phyloP scores from a whole-genome alignment of 2,329 filamentous ascomycete species.

The Monilinia fructicola region DNA sequence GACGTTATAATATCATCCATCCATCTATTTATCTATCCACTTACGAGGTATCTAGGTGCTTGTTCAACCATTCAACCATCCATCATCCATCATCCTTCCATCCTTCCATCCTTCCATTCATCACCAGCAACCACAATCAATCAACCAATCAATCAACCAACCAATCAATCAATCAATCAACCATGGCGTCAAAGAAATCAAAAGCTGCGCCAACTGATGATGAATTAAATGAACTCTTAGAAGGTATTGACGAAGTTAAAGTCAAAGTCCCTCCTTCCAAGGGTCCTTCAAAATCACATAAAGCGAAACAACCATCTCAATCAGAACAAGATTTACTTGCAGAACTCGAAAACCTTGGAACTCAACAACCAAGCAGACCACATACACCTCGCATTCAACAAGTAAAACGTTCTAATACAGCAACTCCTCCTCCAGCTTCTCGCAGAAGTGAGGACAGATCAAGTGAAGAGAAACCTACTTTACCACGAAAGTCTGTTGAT shows the following conservation, averaged over 20 bases:
- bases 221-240: conserved; percentile 65
- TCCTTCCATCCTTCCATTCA: not conserved
- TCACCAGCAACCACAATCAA: not conserved
- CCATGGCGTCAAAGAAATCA: conserved; percentile 59
- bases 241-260: conserved; percentile 56
- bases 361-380: conserved; percentile 71
- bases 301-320: conserved; percentile 41
- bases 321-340: conserved; percentile 74
- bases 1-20: not conserved
- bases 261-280: conserved; percentile 48
- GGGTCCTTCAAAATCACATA: conserved; percentile 41
- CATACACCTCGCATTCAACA: conserved; percentile 73
- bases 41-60: too few species aligned
- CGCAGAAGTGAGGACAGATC: conserved; percentile 47
- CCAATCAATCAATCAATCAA: not conserved
- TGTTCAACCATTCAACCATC: not conserved
- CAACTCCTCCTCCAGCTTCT: conserved; percentile 48
- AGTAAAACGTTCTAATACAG: conserved; percentile 53
- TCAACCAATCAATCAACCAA: not conserved
- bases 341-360: conserved; percentile 73
- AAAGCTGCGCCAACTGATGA: conserved; percentile 58
- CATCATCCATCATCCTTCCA: not conserved
- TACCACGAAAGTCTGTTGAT: conserved; percentile 71
- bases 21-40: too few species aligned
- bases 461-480: conserved; percentile 59